Conservation (phyloP, 2,329 filamentous ascomycete genomes). For the Pseudogymnoascus sp. region DNA sequence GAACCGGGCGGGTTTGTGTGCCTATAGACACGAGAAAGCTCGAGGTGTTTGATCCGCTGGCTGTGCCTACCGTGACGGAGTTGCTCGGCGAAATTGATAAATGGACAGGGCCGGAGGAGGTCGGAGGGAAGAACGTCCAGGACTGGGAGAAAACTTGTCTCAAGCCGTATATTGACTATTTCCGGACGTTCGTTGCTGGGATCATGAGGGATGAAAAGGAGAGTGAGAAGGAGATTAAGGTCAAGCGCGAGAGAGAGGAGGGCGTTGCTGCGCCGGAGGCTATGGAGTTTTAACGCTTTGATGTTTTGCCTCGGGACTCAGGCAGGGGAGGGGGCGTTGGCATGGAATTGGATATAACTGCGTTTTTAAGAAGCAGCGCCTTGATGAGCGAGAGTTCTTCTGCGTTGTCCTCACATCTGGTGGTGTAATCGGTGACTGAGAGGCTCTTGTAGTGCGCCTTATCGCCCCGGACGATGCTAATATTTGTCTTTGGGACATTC, state of each 20-base stretch:
- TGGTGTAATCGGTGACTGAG: not conserved
- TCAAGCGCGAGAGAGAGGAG: slow-evolving; percentile 43
- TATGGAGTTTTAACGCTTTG: slow-evolving; percentile 53
- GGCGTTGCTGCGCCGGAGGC: slow-evolving; percentile 31
- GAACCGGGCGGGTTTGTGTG: slow-evolving; percentile 89
- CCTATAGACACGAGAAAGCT: slow-evolving; percentile 72
- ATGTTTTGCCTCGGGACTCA: not conserved
- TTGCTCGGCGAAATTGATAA: slow-evolving; percentile 79
- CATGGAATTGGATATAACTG: slow-evolving; percentile 2
- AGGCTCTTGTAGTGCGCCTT: not conserved
- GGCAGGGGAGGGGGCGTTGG: not conserved
- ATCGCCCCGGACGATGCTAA: not conserved
- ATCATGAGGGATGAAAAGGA: slow-evolving; percentile 64
- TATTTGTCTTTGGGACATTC: slow-evolving; percentile 1
- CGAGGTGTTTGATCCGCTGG: slow-evolving; percentile 77
- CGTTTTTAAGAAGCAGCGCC: not conserved
- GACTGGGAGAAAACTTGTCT: slow-evolving; percentile 98
- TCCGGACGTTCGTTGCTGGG: slow-evolving; percentile 68
- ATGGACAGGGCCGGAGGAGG: slow-evolving; percentile 49
- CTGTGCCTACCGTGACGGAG: slow-evolving; percentile 80
- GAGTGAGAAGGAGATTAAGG: slow-evolving; percentile 42
- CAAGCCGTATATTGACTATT: slow-evolving; percentile 86
- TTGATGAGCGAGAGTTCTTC: slow-evolving; percentile 5
- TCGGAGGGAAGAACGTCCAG: slow-evolving; percentile 45
- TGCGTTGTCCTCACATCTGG: not conserved